Conservation (phyloP, 805 yeast genomes). For the Candida palmyrensis region DNA sequence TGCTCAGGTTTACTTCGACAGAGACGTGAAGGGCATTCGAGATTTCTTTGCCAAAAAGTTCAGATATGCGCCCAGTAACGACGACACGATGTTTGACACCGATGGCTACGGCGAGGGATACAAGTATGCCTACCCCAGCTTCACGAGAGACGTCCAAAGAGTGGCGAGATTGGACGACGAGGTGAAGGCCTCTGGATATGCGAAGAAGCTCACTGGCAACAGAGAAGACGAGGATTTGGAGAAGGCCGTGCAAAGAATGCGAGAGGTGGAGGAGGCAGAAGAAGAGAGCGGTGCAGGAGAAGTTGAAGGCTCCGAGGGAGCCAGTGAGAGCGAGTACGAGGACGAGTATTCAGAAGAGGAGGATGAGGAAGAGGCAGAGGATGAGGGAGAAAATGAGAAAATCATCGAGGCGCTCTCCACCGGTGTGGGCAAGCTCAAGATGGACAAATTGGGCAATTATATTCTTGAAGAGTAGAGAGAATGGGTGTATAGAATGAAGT, state of each 20-base stretch:
- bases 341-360: conserved; percentile 32
- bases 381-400: conserved; percentile 41
- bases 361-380: conserved; percentile 26
- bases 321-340: conserved; percentile 24
- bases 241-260: conserved; percentile 66
- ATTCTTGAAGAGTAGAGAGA: conserved; percentile 44
- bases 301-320: conserved; percentile 43
- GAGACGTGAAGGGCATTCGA: conserved; percentile 90
- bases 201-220: conserved; percentile 30
- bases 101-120: conserved; percentile 82
- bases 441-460: conserved; percentile 82
- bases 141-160: conserved; percentile 70
- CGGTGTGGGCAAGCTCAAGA: conserved; percentile 62
- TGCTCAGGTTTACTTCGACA: conserved; percentile 79
- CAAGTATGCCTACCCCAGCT: conserved; percentile 71
- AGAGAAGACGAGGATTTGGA: conserved; percentile 62
- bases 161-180: conserved; percentile 69
- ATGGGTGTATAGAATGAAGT: background rate
- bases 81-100: conserved; percentile 65
- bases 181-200: conserved; percentile 88
- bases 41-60: conserved; percentile 77
- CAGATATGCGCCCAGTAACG: conserved; percentile 64
- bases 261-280: conserved; percentile 26
- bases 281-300: conserved; percentile 30
- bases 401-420: conserved; percentile 65